Percentiles rank a stretch among this genome's conserved stretches.
These are phyloP conservation scores for Sinapis alba DNA, from an alignment of 441 rosid species.

Conservation along the genomic window DNA sequence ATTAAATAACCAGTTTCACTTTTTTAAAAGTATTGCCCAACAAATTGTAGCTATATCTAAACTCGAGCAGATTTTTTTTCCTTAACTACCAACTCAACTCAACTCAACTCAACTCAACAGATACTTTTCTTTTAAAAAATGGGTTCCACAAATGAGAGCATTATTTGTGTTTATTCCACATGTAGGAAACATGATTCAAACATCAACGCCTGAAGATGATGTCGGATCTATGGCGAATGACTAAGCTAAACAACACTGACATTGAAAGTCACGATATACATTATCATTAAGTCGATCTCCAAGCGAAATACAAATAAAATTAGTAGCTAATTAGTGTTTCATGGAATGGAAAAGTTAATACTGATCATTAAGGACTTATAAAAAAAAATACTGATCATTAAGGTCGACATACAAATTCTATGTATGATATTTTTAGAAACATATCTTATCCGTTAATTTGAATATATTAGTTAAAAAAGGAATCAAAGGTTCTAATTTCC, in stretches of 20 bases:
- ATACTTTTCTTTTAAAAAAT: background rate
- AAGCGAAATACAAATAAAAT: background rate
- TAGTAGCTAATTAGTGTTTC: background rate
- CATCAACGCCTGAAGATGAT: slow-evolving; percentile 16
- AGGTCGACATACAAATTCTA: background rate
- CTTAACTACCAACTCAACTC: background rate
- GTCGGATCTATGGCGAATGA: slow-evolving; percentile 33
- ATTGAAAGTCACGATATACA: background rate
- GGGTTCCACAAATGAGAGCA: slow-evolving; percentile 30
- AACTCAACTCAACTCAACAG: background rate
- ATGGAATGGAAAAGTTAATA: background rate
- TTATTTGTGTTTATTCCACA: background rate
- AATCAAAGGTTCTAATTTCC: background rate
- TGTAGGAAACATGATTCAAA: slow-evolving; percentile 27
- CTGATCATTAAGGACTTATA: too few relatives aligned
- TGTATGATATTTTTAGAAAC: background rate
- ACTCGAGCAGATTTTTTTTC: background rate
- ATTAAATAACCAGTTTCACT: background rate
- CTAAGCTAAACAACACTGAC: slow-evolving; percentile 23
- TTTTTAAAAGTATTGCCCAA: background rate
- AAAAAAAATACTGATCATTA: background rate
- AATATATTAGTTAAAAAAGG: background rate
- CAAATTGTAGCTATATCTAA: background rate
- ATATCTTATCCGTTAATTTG: background rate
- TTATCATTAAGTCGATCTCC: slow-evolving; percentile 11